phyloP scores from a whole-genome alignment of 257 asterid species.

The Lavandula angustifolia region DNA sequence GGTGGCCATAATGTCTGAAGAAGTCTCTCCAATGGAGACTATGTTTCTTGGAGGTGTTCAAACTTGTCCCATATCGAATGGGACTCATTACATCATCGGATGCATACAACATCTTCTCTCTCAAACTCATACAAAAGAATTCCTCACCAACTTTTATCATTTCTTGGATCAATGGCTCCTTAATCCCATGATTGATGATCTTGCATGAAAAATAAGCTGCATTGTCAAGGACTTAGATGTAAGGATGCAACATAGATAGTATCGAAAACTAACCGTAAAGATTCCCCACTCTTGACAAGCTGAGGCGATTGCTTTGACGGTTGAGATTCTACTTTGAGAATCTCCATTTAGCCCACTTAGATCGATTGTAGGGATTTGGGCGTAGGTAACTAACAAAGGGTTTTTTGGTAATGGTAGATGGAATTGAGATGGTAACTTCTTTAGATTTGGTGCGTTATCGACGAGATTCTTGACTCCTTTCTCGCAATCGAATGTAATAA shows the following conservation, averaged over 20 bases:
- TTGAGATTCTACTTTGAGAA: constrained; percentile 27
- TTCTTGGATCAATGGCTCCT: constrained; percentile 33
- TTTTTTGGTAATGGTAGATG: constrained; percentile 32
- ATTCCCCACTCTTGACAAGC: constrained; percentile 58
- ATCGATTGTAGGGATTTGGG: constrained; percentile 49
- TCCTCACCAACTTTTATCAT: constrained; percentile 41
- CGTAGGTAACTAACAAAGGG: constrained; percentile 29
- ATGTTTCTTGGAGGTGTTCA: constrained; percentile 47
- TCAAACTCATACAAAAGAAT: constrained; percentile 39
- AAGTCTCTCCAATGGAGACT: constrained; percentile 63
- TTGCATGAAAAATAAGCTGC: neutral
- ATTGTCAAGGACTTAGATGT: no score
- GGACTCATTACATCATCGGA: constrained; percentile 63
- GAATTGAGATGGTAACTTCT: constrained; percentile 41
- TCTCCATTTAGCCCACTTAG: constrained; percentile 38
- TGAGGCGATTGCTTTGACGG: constrained; percentile 38
- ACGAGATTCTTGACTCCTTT: constrained; percentile 49
- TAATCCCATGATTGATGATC: constrained; percentile 52
- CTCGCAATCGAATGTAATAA: constrained; percentile 19
- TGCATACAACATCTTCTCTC: constrained; percentile 49
- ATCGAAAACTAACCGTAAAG: constrained; percentile 43
- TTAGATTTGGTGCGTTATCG: constrained; percentile 36
- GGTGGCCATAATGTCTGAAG: constrained; percentile 58
- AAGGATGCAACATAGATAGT: neutral
- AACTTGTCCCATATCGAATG: constrained; percentile 59